Evolutionary conservation across 805 yeast species (phyloP).

Genomic region (Novakomyces olei): DNA sequence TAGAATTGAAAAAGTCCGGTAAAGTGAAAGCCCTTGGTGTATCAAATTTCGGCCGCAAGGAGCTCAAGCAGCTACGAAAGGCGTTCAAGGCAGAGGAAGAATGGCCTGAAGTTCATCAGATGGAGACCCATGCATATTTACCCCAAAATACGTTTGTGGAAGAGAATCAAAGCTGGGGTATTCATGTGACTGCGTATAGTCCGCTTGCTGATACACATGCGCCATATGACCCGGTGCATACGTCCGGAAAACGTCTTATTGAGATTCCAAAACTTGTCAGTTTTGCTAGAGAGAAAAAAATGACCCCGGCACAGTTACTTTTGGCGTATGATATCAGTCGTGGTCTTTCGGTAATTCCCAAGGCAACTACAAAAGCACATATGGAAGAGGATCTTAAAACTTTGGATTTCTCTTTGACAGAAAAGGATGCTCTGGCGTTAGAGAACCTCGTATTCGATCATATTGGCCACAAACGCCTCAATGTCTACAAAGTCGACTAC

Average conservation of each 20-base stretch:
- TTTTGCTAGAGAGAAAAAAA: too few species aligned
- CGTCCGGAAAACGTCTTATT: too few species aligned
- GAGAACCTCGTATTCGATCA: too few species aligned
- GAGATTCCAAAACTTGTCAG: slow-evolving; percentile 23
- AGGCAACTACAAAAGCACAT: too few species aligned
- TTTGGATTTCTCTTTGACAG: too few species aligned
- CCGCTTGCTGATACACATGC: slow-evolving; percentile 49
- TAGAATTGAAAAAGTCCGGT: slow-evolving; percentile 29
- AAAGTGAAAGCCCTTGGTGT: slow-evolving; percentile 52
- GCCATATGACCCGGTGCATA: slow-evolving; percentile 4
- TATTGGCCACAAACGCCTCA: too few species aligned
- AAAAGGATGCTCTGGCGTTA: too few species aligned
- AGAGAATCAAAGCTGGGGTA: slow-evolving; percentile 30
- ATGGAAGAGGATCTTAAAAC: too few species aligned
- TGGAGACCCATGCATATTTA: slow-evolving; percentile 53
- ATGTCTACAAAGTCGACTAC: too few species aligned
- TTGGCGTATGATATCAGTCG: slow-evolving; percentile 25
- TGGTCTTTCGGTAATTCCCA: slow-evolving; percentile 10
- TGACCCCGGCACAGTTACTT: slow-evolving; percentile 30
- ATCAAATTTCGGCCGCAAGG: slow-evolving; percentile 40
- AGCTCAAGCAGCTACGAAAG: slow-evolving; percentile 28
- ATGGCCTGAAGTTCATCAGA: slow-evolving; percentile 61
- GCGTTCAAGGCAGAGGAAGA: slow-evolving; percentile 25
- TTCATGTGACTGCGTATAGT: slow-evolving; percentile 49
- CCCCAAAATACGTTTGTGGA: slow-evolving; percentile 40